These are phyloP conservation scores for Metschnikowia sp. DNA, from an alignment of 805 yeast species.

Conservation along the genomic window DNA sequence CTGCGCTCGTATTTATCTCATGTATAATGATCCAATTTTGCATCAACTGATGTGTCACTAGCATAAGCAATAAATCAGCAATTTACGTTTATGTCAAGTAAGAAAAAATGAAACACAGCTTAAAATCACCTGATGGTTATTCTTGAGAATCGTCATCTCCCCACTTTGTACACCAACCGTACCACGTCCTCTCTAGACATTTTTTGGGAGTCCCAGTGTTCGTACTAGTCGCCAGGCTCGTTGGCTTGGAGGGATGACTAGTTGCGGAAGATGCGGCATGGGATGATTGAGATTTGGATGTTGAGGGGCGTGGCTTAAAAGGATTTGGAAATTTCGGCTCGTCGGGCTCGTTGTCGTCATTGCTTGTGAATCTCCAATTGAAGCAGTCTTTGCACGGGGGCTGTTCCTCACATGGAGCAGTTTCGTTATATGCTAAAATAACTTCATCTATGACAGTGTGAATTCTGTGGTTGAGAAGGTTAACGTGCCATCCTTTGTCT, in stretches of 20 bases:
- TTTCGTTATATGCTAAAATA: slow-evolving; percentile 64
- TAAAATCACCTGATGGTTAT: background rate
- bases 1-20: slow-evolving; percentile 5
- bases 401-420: slow-evolving; percentile 70
- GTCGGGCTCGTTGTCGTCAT: slow-evolving; percentile 38
- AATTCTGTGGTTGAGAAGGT: slow-evolving; percentile 82
- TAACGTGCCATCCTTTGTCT: slow-evolving; percentile 90
- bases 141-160: slow-evolving; percentile 27
- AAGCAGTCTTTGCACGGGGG: slow-evolving; percentile 89
- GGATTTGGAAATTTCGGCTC: slow-evolving; percentile 40
- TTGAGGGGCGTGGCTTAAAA: slow-evolving; percentile 24
- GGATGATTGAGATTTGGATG: slow-evolving; percentile 6
- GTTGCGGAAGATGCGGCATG: background rate
- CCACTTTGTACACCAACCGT: slow-evolving; percentile 59
- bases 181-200: slow-evolving; percentile 61
- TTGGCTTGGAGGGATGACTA: slow-evolving; percentile 3
- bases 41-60: background rate
- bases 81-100: background rate
- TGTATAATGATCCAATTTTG: background rate
- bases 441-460: slow-evolving; percentile 87
- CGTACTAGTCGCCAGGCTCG: slow-evolving; percentile 5
- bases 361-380: slow-evolving; percentile 76
- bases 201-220: slow-evolving; percentile 34
- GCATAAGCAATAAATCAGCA: background rate
- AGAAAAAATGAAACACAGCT: too few relatives aligned